phyloP scores from a whole-genome alignment of 176 grass and related monocot genomes.

The Tuctoria greenei region DNA sequence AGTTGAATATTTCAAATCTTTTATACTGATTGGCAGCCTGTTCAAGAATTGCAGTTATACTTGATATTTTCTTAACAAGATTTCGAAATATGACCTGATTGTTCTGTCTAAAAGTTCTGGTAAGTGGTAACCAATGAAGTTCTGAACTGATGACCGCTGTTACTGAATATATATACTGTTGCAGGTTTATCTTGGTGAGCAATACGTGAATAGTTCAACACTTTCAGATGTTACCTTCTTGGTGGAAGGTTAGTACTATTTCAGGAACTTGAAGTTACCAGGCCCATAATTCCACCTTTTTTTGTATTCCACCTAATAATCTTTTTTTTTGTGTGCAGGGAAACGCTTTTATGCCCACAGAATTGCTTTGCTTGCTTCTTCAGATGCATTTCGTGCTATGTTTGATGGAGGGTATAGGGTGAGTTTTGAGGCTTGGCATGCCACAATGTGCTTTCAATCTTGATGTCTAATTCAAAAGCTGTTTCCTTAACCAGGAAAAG shows the following conservation, averaged over 20 bases:
- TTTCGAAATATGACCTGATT: conserved; percentile 4
- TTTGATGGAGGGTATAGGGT: conserved; percentile 99
- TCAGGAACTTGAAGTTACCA: conserved; percentile 7
- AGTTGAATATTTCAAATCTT: conserved; percentile 16
- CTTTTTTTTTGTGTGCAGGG: conserved; percentile 44
- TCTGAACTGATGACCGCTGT: background rate
- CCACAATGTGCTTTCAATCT: conserved; percentile 12
- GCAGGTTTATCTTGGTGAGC: conserved; percentile 96
- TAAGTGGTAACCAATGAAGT: background rate
- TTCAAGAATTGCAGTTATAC: conserved; percentile 9
- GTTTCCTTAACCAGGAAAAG: conserved; percentile 75
- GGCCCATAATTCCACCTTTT: conserved; percentile 11
- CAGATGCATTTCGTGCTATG: conserved; percentile 99
- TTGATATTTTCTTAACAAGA: background rate
- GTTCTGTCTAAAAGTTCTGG: conserved; percentile 17
- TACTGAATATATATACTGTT: conserved; percentile 23
- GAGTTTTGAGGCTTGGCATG: conserved; percentile 47
- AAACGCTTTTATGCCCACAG: conserved; percentile 96
- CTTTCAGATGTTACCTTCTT: conserved; percentile 97
- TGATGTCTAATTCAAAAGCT: conserved; percentile 11
- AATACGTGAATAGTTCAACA: conserved; percentile 93
- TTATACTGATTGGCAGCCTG: conserved; percentile 9
- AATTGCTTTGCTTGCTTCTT: conserved; percentile 98
- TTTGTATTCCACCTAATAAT: background rate
- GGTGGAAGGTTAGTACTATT: conserved; percentile 80